These are phyloP conservation scores for Ophiostoma sp. DNA, from an alignment of 2,329 filamentous ascomycete genomes.

Conservation along the genomic window DNA sequence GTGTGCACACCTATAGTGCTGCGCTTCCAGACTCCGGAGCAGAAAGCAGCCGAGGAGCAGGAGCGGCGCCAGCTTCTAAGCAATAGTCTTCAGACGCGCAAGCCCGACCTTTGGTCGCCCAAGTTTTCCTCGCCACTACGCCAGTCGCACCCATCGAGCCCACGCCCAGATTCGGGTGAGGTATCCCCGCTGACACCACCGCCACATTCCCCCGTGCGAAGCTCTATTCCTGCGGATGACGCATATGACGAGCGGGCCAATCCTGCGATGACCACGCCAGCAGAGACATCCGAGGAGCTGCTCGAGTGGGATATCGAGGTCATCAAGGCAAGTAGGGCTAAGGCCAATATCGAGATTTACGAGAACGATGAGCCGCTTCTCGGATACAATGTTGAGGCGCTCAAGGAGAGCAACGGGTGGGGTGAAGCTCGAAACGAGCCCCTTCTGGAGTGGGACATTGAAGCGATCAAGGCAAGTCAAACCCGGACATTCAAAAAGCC, in stretches of 20 bases:
- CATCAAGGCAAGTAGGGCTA: slow-evolving; percentile 18
- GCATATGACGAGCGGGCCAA: not conserved
- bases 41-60: not conserved
- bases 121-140: slow-evolving; percentile 17
- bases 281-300: slow-evolving; percentile 16
- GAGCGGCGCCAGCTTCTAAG: slow-evolving; percentile 8
- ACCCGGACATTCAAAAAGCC: not conserved
- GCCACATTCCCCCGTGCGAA: slow-evolving; percentile 15
- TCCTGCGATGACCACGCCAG: not conserved
- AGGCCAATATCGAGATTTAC: not conserved
- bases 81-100: not conserved
- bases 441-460: slow-evolving; percentile 24
- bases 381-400: not conserved
- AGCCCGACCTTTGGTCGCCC: slow-evolving; percentile 14
- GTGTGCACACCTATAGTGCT: not conserved
- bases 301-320: slow-evolving; percentile 24
- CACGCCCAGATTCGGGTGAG: not conserved
- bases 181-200: slow-evolving; percentile 18
- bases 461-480: slow-evolving; percentile 23
- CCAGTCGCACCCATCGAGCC: slow-evolving; percentile 11
- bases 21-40: not conserved
- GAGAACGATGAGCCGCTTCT: not conserved
- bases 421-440: slow-evolving; percentile 15
- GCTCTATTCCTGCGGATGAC: not conserved
- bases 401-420: not conserved